Conservation (phyloP, 2,329 filamentous ascomycete species). For the Zasmidium citrigriseum region DNA sequence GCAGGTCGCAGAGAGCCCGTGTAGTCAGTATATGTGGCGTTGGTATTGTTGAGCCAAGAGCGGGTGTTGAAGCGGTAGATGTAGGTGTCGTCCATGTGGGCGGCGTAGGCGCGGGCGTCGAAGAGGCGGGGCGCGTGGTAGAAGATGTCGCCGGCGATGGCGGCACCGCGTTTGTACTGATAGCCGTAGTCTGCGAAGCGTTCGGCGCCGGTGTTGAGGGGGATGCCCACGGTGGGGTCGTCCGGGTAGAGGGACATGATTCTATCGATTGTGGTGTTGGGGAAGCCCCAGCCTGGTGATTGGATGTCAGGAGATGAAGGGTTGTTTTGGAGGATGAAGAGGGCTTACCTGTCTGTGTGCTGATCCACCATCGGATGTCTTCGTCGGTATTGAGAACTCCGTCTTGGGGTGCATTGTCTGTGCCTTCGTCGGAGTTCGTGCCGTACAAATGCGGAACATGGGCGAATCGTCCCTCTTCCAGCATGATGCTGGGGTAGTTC, state of each 20-base stretch:
- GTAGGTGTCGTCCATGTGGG: slow-evolving; percentile 53
- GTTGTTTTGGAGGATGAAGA: too few species aligned
- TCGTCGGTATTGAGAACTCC: slow-evolving; percentile 53
- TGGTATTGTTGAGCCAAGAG: slow-evolving; percentile 39
- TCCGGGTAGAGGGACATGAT: slow-evolving; percentile 48
- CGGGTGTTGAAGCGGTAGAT: slow-evolving; percentile 65
- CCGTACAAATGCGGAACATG: slow-evolving; percentile 62
- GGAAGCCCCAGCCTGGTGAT: slow-evolving; percentile 19
- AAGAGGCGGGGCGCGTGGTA: slow-evolving; percentile 59
- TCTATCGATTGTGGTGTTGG: slow-evolving; percentile 23
- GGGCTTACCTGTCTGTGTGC: slow-evolving; percentile 8
- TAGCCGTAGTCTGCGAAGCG: slow-evolving; percentile 39
- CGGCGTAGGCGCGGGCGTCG: slow-evolving; percentile 54
- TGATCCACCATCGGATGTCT: slow-evolving; percentile 18
- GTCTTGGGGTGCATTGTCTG: slow-evolving; percentile 55
- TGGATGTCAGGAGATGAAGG: too few species aligned
- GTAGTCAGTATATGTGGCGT: slow-evolving; percentile 9
- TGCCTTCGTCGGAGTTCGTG: slow-evolving; percentile 67
- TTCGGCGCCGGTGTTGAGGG: slow-evolving; percentile 41
- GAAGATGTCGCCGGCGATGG: slow-evolving; percentile 56
- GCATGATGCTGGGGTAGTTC: slow-evolving; percentile 54
- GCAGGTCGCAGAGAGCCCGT: slow-evolving; percentile 33
- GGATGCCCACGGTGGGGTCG: slow-evolving; percentile 51
- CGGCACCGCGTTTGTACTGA: slow-evolving; percentile 57
- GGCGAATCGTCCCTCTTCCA: slow-evolving; percentile 62